Evolutionary conservation across 2,329 filamentous ascomycete species (phyloP).

Genomic region (Diaporthe eres): DNA sequence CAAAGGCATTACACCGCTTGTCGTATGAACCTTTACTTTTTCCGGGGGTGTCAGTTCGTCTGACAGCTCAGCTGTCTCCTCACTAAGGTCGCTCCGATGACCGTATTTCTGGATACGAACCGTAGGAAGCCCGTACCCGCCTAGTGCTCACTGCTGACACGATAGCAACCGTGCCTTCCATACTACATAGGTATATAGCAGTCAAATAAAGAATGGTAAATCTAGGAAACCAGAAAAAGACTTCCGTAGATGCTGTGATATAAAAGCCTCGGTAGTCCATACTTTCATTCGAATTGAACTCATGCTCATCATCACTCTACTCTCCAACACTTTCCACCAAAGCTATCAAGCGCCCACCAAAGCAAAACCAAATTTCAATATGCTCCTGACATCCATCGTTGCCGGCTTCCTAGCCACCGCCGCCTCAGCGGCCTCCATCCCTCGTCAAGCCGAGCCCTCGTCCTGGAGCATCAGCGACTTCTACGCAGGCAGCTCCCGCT

Average conservation of each 20-base stretch:
- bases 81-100: background rate
- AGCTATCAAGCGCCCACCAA: background rate
- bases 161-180: background rate
- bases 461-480: conserved; percentile 18
- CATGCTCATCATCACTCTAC: background rate
- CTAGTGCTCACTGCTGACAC: conserved; percentile 24
- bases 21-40: too few species aligned
- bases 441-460: background rate
- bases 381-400: background rate
- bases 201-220: background rate
- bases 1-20: background rate
- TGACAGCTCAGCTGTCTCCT: background rate
- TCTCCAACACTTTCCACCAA: background rate
- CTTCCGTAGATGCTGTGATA: background rate
- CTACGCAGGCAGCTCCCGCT: conserved; percentile 2
- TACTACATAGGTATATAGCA: background rate
- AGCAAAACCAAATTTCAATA: background rate
- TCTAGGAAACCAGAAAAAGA: background rate
- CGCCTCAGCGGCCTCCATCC: conserved; percentile 9
- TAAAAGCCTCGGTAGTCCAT: background rate
- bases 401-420: background rate
- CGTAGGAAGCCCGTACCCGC: conserved; percentile 1
- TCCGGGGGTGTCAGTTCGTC: background rate
- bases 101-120: conserved; percentile 19
- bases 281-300: background rate